Evolutionary conservation across 495 filamentous ascomycete species (phyloP), one percentile per base, ranked within the genome.

Genomic region (Daldinia decipiens): DNA sequence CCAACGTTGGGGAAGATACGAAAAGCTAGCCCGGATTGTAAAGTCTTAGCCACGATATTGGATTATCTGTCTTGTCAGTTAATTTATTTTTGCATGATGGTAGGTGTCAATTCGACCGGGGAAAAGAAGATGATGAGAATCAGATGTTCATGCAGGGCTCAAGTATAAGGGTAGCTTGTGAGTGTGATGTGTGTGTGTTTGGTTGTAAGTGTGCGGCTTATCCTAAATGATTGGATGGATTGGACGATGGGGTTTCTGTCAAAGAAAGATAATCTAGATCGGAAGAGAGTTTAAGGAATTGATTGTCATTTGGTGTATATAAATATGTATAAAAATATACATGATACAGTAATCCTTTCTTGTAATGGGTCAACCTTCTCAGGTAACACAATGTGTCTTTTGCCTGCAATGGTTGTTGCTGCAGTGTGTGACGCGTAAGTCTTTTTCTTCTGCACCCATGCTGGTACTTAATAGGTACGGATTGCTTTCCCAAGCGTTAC

Each of bases 31-130:
- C 40, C 29, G 29, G 57, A 58, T 47, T 58, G 13, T 24, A 56
- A 57, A 60, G 52, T 36, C 62, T 65, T 31, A 65, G 55, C 47
- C 50, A 59, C 43, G 65, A 62, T 51, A 58, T 32, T 43, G 65
- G 61, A 40, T 26, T 43, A 64, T 72, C 60, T 60, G 60, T 57
- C 47, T 51, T 36, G 13, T 71, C 67, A 67, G 13, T 71, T 71
- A 67, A 72, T 72, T 40, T 72, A 61, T 65, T 51, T 60, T 17
- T 68, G 70, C 70, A 72, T 72, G 55, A 65, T 58, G 60, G 56
- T 43, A 57, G 40, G 19, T 39, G 32, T 57, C 40, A 65, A 53
- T 50, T 24, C 39, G 57, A 65, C 65, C 50, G 57, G 65, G 70
- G 56, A 61, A 58, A 59, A 61, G 32, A 13, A 51, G 60, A 65